Base-by-base conservation (phyloP, 1,284 basidiomycete species). In the Austroboletus niveus region DNA sequence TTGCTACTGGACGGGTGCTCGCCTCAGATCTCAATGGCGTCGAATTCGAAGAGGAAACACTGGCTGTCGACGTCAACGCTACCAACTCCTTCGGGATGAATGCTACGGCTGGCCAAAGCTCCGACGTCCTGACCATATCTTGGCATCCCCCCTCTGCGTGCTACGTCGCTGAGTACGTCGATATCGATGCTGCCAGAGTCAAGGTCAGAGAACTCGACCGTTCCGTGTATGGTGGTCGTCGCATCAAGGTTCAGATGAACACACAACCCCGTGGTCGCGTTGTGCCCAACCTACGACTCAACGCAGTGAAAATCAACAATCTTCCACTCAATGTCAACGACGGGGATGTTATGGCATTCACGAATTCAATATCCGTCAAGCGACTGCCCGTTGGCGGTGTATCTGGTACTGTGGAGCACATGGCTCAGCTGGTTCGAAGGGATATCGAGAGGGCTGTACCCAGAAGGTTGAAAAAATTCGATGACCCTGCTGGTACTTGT, bases 181-280 rank as follows among this genome's bases (percentile, higher is more conserved):
- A 63, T 11, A 42, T 30, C n/a, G 12, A 50, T 11, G 22, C 52
- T 5, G 65, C 62, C 41, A 48, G 45, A 4, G 48, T 36, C 42
- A 64, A 67, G 50, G 64, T 50, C 64, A 67, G 7, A 32, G 57
- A 60, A 30, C 61, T 81, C 42, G 55, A 80, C 46, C 60, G 67
- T 30, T 54, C 41, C 29, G 42, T 68, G 44, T 73, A 48, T 68
- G 14, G 54, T n/a, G 74, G 74, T 22, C 72, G 75, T 22, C 71
- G 63, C 8, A 66, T 82, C 51, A 75, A 63, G 35, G 78, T 70
- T 1, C 64, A 69, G 39, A 68, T 76, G 63, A 75, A 80, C 45
- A 15, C 62, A 59, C 52, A 66, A 57, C 38, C 74, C 61, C 31
- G 54, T 30, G 66, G 68, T 22, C 59, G 53, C 43, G 49, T 53